Percentiles rank a stretch among this genome's conserved stretches.
phyloP scores from a whole-genome alignment of 176 grass and related monocot species.

The Paspalum notatum region DNA sequence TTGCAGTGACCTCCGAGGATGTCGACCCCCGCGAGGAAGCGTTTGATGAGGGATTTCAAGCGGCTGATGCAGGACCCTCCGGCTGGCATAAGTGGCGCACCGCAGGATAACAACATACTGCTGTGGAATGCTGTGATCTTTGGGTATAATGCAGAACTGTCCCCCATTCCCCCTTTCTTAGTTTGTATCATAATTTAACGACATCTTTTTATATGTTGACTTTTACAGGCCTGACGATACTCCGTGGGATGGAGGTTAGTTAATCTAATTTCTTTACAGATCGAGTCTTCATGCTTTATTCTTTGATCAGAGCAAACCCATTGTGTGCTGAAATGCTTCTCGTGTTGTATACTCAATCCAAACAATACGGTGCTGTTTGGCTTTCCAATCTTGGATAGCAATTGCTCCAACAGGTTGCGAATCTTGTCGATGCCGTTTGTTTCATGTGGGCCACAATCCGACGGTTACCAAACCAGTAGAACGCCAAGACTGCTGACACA shows the following conservation, averaged over 20 bases:
- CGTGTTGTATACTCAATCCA: neutral
- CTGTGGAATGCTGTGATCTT: conserved; percentile 93
- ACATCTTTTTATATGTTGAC: conserved; percentile 11
- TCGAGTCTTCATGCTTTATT: neutral
- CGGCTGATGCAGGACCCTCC: conserved; percentile 90
- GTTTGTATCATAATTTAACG: neutral
- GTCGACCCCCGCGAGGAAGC: conserved; percentile 89
- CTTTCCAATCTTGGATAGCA: no score
- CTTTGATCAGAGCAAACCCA: neutral
- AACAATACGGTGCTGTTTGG: neutral
- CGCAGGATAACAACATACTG: conserved; percentile 90
- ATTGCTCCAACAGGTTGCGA: no score
- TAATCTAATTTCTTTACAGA: neutral
- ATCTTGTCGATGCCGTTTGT: no score
- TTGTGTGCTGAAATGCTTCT: neutral
- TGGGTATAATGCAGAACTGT: conserved; percentile 52
- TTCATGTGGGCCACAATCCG: no score
- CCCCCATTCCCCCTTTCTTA: neutral
- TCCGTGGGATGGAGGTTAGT: conserved; percentile 93
- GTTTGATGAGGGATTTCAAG: conserved; percentile 97
- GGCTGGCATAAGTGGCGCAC: conserved; percentile 84
- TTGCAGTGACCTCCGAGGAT: conserved; percentile 46
- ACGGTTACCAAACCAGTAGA: no score
- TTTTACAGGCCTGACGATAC: conserved; percentile 82
- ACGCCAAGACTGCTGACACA: no score